Evolutionary conservation across 225 moss, liverwort and hornwort genomes (phyloP).

Genomic region (Pseudoscleropodium purum): DNA sequence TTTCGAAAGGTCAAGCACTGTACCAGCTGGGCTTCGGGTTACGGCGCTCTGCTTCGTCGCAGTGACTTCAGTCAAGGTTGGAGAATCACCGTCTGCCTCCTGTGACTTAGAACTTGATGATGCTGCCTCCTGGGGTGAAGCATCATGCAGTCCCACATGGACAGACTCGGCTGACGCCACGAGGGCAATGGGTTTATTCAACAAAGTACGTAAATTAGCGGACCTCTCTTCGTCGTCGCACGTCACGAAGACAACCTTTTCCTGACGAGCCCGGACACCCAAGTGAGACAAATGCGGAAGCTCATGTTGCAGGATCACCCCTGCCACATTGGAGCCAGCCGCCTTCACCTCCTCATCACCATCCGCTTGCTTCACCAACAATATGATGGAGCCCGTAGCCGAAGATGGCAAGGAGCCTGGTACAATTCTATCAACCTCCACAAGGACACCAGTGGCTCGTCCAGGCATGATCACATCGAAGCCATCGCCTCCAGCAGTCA

Average conservation of each 20-base stretch:
- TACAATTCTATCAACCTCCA: conserved; percentile 75
- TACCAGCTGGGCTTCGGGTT: conserved; percentile 40
- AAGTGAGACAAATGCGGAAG: conserved; percentile 96
- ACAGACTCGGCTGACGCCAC: conserved; percentile 75
- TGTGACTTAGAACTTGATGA: background rate
- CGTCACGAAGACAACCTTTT: conserved; percentile 84
- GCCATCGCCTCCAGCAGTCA: conserved; percentile 65
- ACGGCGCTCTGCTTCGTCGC: conserved; percentile 47
- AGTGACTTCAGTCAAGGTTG: conserved; percentile 6
- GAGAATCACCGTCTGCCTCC: conserved; percentile 6
- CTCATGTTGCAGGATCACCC: conserved; percentile 86
- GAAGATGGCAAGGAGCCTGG: conserved; percentile 71
- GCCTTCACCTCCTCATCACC: conserved; percentile 99
- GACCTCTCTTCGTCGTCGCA: conserved; percentile 83
- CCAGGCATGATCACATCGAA: conserved; percentile 95
- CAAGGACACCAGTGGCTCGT: conserved; percentile 53
- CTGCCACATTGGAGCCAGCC: conserved; percentile 77
- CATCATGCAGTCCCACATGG: conserved; percentile 25
- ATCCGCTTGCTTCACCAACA: conserved; percentile 84
- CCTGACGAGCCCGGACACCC: conserved; percentile 92
- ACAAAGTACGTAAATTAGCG: conserved; percentile 28
- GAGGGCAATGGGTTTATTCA: conserved; percentile 48
- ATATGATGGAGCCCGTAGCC: conserved; percentile 51
- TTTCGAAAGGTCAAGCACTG: conserved; percentile 51
- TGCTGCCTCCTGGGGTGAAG: conserved; percentile 3